These are phyloP conservation scores for Dentipellis sp. DNA, from an alignment of 768 basidiomycete genomes.

Conservation along the genomic window DNA sequence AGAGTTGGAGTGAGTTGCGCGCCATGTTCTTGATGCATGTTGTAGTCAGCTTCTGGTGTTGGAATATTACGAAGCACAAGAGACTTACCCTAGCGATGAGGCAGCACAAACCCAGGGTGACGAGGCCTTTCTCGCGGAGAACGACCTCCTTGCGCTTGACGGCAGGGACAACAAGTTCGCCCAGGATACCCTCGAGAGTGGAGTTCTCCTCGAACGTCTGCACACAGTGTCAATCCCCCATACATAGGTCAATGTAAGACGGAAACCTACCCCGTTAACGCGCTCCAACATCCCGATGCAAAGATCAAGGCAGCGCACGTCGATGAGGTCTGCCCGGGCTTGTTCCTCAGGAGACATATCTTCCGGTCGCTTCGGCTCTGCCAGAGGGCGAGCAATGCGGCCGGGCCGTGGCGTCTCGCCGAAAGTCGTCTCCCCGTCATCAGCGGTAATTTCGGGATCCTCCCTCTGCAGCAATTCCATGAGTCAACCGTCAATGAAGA, in stretches of 20 bases:
- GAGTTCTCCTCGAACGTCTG: constrained; percentile 60
- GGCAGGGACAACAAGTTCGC: constrained; percentile 86
- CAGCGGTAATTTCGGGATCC: constrained; percentile 14
- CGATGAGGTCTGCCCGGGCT: constrained; percentile 47
- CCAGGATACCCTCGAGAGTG: constrained; percentile 52
- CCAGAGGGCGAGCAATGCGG: constrained; percentile 12
- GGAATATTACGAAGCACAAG: not conserved
- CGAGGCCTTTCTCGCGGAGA: constrained; percentile 72
- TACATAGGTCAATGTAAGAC: not conserved
- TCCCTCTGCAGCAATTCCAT: constrained; percentile 8
- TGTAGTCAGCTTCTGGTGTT: not conserved
- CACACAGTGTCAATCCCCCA: not conserved
- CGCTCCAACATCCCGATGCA: constrained; percentile 82
- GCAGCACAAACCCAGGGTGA: constrained; percentile 76
- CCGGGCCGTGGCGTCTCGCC: constrained; percentile 21
- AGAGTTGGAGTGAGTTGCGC: constrained; percentile 63
- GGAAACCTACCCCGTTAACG: constrained; percentile 62
- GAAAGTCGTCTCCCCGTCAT: constrained; percentile 27
- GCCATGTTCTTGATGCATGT: constrained; percentile 39
- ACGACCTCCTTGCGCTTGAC: constrained; percentile 81
- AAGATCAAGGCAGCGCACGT: constrained; percentile 66
- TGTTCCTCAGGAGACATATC: constrained; percentile 55
- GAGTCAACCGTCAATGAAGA: not conserved
- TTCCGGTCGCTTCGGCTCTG: constrained; percentile 23
- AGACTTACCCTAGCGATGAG: constrained; percentile 63